These are phyloP conservation scores for Colletotrichum filicis DNA, from an alignment of 2,329 filamentous ascomycete species.

Conservation along the genomic window DNA sequence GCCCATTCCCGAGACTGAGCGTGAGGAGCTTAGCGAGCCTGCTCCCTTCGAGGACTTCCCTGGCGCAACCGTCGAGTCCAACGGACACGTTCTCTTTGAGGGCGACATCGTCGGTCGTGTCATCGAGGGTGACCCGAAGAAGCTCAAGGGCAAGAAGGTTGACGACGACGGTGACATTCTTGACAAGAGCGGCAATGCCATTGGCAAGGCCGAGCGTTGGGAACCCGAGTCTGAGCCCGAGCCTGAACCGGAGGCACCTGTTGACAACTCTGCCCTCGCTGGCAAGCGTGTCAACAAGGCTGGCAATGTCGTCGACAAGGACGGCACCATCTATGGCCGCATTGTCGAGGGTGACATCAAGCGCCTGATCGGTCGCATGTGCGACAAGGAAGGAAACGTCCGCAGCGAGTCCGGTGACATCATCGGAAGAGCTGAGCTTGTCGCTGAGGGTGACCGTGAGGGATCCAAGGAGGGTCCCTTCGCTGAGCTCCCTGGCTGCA, in stretches of 20 bases:
- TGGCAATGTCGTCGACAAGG: conserved; percentile 68
- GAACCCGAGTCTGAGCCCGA: conserved; percentile 64
- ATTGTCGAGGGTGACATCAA: conserved; percentile 75
- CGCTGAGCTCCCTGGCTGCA: conserved; percentile 72
- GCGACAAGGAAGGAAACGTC: conserved; percentile 77
- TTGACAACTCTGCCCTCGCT: conserved; percentile 70
- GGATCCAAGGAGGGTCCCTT: conserved; percentile 75
- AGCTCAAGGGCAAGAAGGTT: conserved; percentile 72
- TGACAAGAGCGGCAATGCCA: conserved; percentile 73
- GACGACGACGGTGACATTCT: conserved; percentile 77
- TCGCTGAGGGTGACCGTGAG: conserved; percentile 73
- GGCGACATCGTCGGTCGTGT: conserved; percentile 69
- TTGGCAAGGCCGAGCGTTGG: conserved; percentile 76
- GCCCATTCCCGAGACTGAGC: conserved; percentile 67
- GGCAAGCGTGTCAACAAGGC: conserved; percentile 79
- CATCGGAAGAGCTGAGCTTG: conserved; percentile 74
- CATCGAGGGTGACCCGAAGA: conserved; percentile 71
- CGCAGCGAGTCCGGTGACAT: conserved; percentile 79
- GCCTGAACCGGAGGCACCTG: conserved; percentile 54
- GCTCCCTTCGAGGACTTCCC: conserved; percentile 70
- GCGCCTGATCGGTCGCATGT: conserved; percentile 74
- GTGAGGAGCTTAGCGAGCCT: conserved; percentile 57
- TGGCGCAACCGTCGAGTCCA: conserved; percentile 61
- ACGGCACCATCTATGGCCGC: conserved; percentile 69
- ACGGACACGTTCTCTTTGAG: conserved; percentile 63